Evolutionary conservation across 148 eudicot species (phyloP).

Genomic region (Pharnaceum exiguum): DNA sequence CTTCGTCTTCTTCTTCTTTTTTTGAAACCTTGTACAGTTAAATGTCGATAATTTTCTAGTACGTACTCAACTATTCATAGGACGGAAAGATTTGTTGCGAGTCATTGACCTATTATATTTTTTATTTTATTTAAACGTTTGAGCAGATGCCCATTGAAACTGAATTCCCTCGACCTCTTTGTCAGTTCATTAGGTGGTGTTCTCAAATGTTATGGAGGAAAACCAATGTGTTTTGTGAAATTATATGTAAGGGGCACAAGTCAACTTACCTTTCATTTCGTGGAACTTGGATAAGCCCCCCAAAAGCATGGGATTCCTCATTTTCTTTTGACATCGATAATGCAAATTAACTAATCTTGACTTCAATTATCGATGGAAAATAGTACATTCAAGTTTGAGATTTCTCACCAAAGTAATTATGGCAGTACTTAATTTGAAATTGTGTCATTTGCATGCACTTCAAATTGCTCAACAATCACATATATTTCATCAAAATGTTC

Average conservation of each 20-base stretch:
- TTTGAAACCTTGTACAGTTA: no score
- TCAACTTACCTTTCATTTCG: constrained; percentile 37
- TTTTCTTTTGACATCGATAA: constrained; percentile 34
- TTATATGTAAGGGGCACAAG: constrained; percentile 22
- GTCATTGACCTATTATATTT: no score
- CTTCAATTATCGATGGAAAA: constrained; percentile 19
- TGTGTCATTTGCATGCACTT: constrained; percentile 18
- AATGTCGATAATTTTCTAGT: no score
- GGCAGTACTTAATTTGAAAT: constrained; percentile 21
- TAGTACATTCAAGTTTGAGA: constrained; percentile 28
- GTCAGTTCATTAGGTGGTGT: no score
- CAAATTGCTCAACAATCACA: constrained; percentile 28
- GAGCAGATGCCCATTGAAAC: no score
- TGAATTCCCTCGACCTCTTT: no score
- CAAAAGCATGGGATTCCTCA: constrained; percentile 43
- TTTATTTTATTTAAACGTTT: no score
- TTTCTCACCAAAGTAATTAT: constrained; percentile 12
- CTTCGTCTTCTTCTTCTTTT: no score
- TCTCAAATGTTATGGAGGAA: neutral
- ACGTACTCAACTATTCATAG: no score
- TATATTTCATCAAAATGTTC: constrained; percentile 27
- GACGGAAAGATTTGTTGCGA: no score
- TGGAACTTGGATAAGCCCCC: constrained; percentile 29
- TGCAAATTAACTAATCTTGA: constrained; percentile 11
- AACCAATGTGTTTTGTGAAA: constrained; percentile 1